A percentile compares a stretch with the other conserved stretches of the same genome.
Conservation (phyloP, 768 basidiomycete genomes). For the Termitomyces sp. region DNA sequence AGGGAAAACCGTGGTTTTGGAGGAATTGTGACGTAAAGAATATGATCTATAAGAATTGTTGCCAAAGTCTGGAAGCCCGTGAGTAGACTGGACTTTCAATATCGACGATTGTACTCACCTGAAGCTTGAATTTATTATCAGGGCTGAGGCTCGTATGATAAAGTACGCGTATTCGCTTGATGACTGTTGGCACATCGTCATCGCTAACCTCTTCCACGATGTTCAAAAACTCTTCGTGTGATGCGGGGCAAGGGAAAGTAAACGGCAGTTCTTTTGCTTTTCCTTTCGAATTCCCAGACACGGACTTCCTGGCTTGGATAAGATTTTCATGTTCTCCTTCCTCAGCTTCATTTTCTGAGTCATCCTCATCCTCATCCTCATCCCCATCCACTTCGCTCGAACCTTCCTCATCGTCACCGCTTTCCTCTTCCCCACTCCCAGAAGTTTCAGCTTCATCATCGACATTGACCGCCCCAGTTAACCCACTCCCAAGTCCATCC, state of each 20-base stretch:
- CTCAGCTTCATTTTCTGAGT: slow-evolving; percentile 25
- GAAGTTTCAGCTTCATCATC: slow-evolving; percentile 32
- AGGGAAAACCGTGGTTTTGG: slow-evolving; percentile 55
- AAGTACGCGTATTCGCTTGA: slow-evolving; percentile 85
- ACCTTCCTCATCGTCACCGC: slow-evolving; percentile 22
- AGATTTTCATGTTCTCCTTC: slow-evolving; percentile 42
- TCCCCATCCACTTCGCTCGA: slow-evolving; percentile 25
- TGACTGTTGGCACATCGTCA: slow-evolving; percentile 67
- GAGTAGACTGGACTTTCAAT: not conserved
- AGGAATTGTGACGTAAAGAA: slow-evolving; percentile 67
- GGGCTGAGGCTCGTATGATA: slow-evolving; percentile 90
- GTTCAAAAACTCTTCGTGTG: slow-evolving; percentile 86
- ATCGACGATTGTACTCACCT: slow-evolving; percentile 42
- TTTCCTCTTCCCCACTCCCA: slow-evolving; percentile 34
- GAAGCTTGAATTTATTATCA: slow-evolving; percentile 89
- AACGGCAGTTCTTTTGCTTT: slow-evolving; percentile 70
- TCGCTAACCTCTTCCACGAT: slow-evolving; percentile 70
- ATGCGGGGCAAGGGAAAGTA: slow-evolving; percentile 85
- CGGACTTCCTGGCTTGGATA: slow-evolving; percentile 20
- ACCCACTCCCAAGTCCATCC: slow-evolving; percentile 34
- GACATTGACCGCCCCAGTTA: slow-evolving; percentile 27
- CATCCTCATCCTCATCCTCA: slow-evolving; percentile 32
- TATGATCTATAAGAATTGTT: slow-evolving; percentile 81
- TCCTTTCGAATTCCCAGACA: slow-evolving; percentile 18
- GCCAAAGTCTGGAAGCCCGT: slow-evolving; percentile 50